A percentile compares a stretch with the other conserved stretches of the same genome.
Conservation (phyloP, 2,329 filamentous ascomycete genomes). For the Phyllosticta ampelicida region DNA sequence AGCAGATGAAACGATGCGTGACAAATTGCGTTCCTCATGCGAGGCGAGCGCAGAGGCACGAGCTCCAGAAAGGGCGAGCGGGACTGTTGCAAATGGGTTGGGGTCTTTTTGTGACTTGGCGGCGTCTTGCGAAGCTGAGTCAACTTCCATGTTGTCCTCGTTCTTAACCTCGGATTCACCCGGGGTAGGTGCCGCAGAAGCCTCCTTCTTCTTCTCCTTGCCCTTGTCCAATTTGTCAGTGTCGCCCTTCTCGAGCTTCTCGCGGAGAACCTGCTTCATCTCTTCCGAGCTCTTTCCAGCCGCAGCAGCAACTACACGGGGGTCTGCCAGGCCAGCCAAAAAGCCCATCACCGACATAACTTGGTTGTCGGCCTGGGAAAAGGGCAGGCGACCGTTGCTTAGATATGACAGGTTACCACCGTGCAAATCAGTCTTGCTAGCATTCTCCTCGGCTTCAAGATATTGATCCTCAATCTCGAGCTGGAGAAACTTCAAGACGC, state of each 20-base stretch:
- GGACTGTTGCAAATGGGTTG: conserved; percentile 57
- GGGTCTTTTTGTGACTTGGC: conserved; percentile 6
- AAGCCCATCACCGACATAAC: conserved; percentile 95
- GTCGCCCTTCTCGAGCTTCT: conserved; percentile 58
- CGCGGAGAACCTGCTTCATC: conserved; percentile 68
- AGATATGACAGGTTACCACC: conserved; percentile 48
- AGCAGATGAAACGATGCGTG: conserved; percentile 78
- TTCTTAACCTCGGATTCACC: conserved; percentile 40
- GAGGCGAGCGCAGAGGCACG: conserved; percentile 82
- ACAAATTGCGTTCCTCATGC: conserved; percentile 95
- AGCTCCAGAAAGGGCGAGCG: conserved; percentile 75
- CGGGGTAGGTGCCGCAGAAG: conserved; percentile 40
- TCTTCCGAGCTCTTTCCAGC: conserved; percentile 80
- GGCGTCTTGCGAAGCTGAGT: conserved; percentile 41
- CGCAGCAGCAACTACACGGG: conserved; percentile 79
- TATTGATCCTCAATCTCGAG: conserved; percentile 98
- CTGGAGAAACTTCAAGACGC: conserved; percentile 90
- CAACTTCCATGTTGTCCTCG: conserved; percentile 51
- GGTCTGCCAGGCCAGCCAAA: conserved; percentile 81
- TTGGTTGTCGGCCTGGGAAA: conserved; percentile 88
- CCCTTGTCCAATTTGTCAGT: conserved; percentile 33
- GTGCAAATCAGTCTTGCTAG: conserved; percentile 12
- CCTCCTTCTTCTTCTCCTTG: conserved; percentile 44
- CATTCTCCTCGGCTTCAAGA: conserved; percentile 59
- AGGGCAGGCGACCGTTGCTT: conserved; percentile 66